Percentiles rank a stretch among this genome's conserved stretches.
These are phyloP conservation scores for Hyphopichia homilentoma DNA, from an alignment of 805 yeast species.

Conservation along the genomic window DNA sequence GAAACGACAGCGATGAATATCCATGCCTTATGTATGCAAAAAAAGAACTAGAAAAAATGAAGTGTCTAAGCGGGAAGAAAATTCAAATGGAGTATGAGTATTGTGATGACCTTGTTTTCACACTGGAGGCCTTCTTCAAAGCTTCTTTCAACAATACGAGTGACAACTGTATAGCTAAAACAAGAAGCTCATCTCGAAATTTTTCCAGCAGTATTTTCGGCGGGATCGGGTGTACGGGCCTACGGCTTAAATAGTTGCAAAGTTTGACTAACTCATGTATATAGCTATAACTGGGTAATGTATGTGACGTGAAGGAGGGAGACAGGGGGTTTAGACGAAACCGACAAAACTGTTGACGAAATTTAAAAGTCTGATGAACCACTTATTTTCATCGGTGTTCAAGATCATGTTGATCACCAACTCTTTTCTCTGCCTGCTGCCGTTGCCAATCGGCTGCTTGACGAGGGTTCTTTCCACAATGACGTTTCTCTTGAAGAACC, in stretches of 20 bases:
- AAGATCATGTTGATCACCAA: conserved; percentile 40
- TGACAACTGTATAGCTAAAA: background rate
- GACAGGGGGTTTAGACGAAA: conserved; percentile 21
- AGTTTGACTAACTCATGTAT: no score
- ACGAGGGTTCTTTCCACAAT: conserved; percentile 36
- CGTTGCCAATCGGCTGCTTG: conserved; percentile 20
- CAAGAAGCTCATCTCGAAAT: conserved; percentile 18
- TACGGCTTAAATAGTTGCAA: no score
- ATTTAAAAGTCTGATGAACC: conserved; percentile 37
- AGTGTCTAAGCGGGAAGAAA: background rate
- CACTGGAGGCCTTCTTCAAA: background rate
- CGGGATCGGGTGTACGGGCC: no score
- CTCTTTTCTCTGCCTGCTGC: conserved; percentile 28
- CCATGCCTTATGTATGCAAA: conserved; percentile 38
- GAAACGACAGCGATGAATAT: conserved; percentile 87
- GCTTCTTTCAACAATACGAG: background rate
- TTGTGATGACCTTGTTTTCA: no score
- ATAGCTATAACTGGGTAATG: no score
- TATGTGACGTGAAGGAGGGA: background rate
- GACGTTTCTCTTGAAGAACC: conserved; percentile 41
- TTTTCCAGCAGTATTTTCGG: conserved; percentile 9
- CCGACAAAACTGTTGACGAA: conserved; percentile 40
- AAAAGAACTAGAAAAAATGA: background rate
- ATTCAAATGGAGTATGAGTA: no score
- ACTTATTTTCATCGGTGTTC: conserved; percentile 40